Percentiles rank a stretch among this genome's conserved stretches.
phyloP scores from a whole-genome alignment of 2,329 filamentous ascomycete genomes.

The Tolypocladium cylindrosporum region DNA sequence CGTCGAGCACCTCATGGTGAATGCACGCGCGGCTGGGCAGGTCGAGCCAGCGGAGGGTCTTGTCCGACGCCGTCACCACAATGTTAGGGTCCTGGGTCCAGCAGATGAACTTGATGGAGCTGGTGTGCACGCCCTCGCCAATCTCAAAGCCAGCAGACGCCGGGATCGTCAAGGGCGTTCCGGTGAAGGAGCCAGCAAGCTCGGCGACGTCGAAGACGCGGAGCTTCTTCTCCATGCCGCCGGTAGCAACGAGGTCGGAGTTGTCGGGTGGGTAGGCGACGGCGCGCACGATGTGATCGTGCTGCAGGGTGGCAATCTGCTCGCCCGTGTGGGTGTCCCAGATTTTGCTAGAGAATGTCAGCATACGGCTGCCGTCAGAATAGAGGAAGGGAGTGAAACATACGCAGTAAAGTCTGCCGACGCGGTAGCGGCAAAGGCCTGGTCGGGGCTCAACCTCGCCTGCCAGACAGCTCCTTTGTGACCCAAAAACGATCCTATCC shows the following conservation, averaged over 20 bases:
- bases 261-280: conserved; percentile 80
- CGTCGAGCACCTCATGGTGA: conserved; percentile 68
- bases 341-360: conserved; percentile 58
- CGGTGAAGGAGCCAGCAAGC: conserved; percentile 30
- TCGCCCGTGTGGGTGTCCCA: conserved; percentile 97
- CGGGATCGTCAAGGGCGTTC: conserved; percentile 36
- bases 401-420: conserved; percentile 94
- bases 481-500: conserved; percentile 96
- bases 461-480: conserved; percentile 99
- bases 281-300: conserved; percentile 90
- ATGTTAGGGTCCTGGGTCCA: conserved; percentile 87
- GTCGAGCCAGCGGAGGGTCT: conserved; percentile 91
- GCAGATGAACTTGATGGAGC: conserved; percentile 90
- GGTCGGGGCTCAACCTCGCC: conserved; percentile 80
- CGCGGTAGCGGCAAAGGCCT: conserved; percentile 79
- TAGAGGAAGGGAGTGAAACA: conserved; percentile 18
- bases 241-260: conserved; percentile 80
- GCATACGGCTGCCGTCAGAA: not conserved
- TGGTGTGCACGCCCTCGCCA: conserved; percentile 70
- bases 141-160: conserved; percentile 72
- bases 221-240: conserved; percentile 92
- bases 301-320: conserved; percentile 74
- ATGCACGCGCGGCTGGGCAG: conserved; percentile 66
- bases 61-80: conserved; percentile 84
- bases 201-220: conserved; percentile 82